Conservation (phyloP, 768 basidiomycete species). For the Mycena belliarum region DNA sequence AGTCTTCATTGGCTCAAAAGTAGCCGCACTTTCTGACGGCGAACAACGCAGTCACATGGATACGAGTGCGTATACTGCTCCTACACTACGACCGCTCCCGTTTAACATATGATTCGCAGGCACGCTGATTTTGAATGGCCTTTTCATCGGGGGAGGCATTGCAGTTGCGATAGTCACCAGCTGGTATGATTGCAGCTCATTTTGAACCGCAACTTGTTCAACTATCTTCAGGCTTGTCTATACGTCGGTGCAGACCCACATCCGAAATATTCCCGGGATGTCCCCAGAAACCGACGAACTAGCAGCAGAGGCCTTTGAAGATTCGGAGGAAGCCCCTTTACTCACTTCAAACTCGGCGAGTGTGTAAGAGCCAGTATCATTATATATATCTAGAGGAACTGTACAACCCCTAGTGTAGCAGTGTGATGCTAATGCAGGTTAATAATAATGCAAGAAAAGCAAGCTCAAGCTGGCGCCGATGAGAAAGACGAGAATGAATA, state of each 20-base stretch:
- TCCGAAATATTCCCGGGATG: constrained; percentile 51
- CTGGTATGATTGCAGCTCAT: constrained; percentile 49
- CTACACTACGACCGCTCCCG: not conserved
- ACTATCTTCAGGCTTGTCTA: constrained; percentile 59
- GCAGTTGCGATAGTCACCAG: constrained; percentile 59
- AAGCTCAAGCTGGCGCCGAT: constrained; percentile 89
- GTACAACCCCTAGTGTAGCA: constrained; percentile 1
- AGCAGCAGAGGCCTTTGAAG: constrained; percentile 61
- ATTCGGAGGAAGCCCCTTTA: constrained; percentile 60
- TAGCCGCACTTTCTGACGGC: constrained; percentile 76
- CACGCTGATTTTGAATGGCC: constrained; percentile 64
- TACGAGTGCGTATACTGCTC: constrained; percentile 47
- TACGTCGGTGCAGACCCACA: constrained; percentile 60
- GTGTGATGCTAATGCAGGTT: no score
- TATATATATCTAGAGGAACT: not conserved
- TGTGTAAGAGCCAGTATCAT: not conserved
- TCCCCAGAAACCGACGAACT: constrained; percentile 52
- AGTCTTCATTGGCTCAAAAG: constrained; percentile 76
- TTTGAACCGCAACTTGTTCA: constrained; percentile 9
- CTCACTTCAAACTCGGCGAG: constrained; percentile 31
- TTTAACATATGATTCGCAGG: constrained; percentile 35
- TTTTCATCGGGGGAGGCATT: constrained; percentile 61
- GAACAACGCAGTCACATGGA: constrained; percentile 77
- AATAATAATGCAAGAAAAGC: constrained; percentile 93
- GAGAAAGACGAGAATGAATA: constrained; percentile 90